Base-by-base conservation (phyloP, 306 rosid genomes). In the Sphenostylis stenocarpa region DNA sequence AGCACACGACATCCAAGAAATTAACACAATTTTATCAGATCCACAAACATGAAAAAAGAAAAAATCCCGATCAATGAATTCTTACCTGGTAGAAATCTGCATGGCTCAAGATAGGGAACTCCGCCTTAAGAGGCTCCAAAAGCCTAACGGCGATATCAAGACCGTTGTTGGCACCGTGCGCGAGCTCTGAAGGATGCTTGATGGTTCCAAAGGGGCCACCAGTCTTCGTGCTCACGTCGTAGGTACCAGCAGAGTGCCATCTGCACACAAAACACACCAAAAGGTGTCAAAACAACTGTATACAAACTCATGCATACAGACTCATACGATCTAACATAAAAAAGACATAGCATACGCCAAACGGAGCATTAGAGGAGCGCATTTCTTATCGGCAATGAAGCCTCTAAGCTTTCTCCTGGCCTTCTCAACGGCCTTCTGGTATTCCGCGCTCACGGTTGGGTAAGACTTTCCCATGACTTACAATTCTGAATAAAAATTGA, bases 161-260 rank as follows among this genome's bases (percentile, higher is more conserved):
- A 2, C 99, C 99, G 45, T 9, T 84, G 87, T 95, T 95, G 44
- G 99, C 99, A 4, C 62, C 91, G 38, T 92, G 99, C 4, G 90
- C 85, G 3, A 88, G 94, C 80, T 95, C 99, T 17, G 68, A 49
- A 1, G 84, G 1, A 4, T 82, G 73, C 81, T 80, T 90, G 1
- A 95, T 95, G 55, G 99, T 95, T 61, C 99, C 99, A 41, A 95
- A 95, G 0, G 99, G 99, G 34, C 99, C 99, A 13, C 99, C 99
- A 3, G 97, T 92, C 85, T 41, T 92, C 0, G 96, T 53, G 36
- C 80, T 85, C 48, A 70, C 67, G 20, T 92, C 98, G 44, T 56
- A 95, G 53, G 99, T 95, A 0, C 99, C 99, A 62, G 99, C 99
- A 3, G 99, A 89, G 84, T 95, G 99, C 99, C 99, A 95, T 84